Base-by-base conservation (phyloP, 129 eudicot genomes). In the Deinandra increscens region DNA sequence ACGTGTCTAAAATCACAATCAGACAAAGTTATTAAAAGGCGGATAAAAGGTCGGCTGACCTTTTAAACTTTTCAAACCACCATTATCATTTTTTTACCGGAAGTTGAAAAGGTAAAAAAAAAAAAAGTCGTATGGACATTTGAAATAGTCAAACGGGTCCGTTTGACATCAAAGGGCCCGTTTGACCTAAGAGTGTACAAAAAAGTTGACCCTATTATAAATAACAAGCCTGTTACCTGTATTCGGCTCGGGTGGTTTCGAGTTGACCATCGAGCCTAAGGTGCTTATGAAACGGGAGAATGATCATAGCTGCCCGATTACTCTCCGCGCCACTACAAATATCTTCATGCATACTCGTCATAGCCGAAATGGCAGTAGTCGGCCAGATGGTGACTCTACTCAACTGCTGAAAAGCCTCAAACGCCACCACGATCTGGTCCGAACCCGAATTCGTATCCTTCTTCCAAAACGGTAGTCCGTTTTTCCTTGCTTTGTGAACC, bases 391-490 rank as follows among this genome's bases (percentile, higher is more conserved):
- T 31, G 20, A 90, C 97, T 20, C 69, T 75, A 63, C 91, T 84
- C 20, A 86, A 68, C 5, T 86, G 88, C 56, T 82, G 81, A 59
- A 74, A 84, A 8, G 97, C 82, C 82, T 86, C 97, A 44, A 90
- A 90, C 10, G 97, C 97, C 33, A 86, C 87, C 6, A 82, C 84
- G 10, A 91, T 62, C 60, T 91, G 86, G 54, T 88, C 85, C 6
- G 83, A 46, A 36, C 77, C 85, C 14, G 84, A n/a, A 11, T 74
- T 53, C 6, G 60, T 73, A 10, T 69, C 79, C 65, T 85, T 85
- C 51, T 81, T 90, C 97, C 97, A 91, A 17, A 87, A 91, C 0
- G 97, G 95, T 48, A 87, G 60, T 41, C 97, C 97, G 17, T 87
- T 90, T 69, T 38, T 90, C 51, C 91, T 71, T 0, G 89, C 91